Percentiles rank a stretch among this genome's conserved stretches.
These are phyloP conservation scores for Diaporthe capsici DNA, from an alignment of 2,329 filamentous ascomycete species.

Conservation along the genomic window DNA sequence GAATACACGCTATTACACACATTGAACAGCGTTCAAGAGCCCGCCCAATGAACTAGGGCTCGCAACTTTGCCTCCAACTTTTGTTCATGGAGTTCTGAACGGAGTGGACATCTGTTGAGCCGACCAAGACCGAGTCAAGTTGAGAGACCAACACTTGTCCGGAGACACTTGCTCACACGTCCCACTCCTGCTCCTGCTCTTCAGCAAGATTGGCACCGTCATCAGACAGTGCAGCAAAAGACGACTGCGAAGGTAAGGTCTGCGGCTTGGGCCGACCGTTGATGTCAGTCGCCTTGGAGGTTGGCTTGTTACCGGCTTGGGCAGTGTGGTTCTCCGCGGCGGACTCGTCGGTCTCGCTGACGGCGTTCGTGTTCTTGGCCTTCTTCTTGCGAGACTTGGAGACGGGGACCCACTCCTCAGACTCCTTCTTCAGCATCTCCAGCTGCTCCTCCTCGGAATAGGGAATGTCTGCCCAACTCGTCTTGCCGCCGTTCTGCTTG, in stretches of 20 bases:
- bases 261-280: slow-evolving; percentile 50
- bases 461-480: slow-evolving; percentile 64
- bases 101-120: not conserved
- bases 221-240: slow-evolving; percentile 64
- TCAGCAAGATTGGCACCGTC: slow-evolving; percentile 57
- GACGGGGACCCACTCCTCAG: slow-evolving; percentile 72
- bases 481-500: slow-evolving; percentile 51
- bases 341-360: slow-evolving; percentile 46
- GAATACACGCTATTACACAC: slow-evolving; percentile 40
- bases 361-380: slow-evolving; percentile 56
- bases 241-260: slow-evolving; percentile 56
- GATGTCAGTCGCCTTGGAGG: slow-evolving; percentile 45
- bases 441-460: slow-evolving; percentile 76
- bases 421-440: slow-evolving; percentile 68
- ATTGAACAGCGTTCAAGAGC: slow-evolving; percentile 35
- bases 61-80: not conserved
- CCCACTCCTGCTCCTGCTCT: slow-evolving; percentile 66
- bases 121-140: slow-evolving; percentile 12
- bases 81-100: not conserved
- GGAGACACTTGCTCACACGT: slow-evolving; percentile 54
- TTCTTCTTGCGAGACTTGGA: slow-evolving; percentile 59
- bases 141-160: not conserved
- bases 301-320: slow-evolving; percentile 42
- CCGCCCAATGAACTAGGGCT: slow-evolving; percentile 21
- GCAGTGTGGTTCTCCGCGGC: slow-evolving; percentile 43